Evolutionary conservation across 2,329 filamentous ascomycete species (phyloP), one percentile per base, ranked within the genome.

Genomic region (Rhinocladiella similis): DNA sequence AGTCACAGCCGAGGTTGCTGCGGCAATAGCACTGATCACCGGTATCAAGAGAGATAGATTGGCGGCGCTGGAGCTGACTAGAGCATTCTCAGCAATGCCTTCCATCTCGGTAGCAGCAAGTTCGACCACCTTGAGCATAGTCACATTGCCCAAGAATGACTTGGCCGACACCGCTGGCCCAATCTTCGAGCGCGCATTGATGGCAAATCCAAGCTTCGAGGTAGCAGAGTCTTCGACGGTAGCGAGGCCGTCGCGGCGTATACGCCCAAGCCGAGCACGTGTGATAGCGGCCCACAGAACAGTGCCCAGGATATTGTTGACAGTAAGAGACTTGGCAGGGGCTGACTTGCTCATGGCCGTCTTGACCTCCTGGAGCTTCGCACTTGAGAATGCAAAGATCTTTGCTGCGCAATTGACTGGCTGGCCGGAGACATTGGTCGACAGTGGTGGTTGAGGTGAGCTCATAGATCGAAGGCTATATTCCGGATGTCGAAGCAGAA

Each of bases 41-140:
- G 49, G 41, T 35, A 36, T 22, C 49, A 52, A 27, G 16, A 46
- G 49, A 36, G 49, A 43, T 45, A 52, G 19, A 5, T 52, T 38
- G 19, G 38, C 36, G 49, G 49, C 41, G 38, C 19, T 27, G 20
- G 49, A 22, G 36, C 19, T 52, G 49, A 16, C 49, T 16, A 52
- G 43, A 36, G 49, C 36, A 45, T 52, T 46, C 38, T 22, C 49
- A 52, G 49, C 49, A 19, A 45, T 29, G 4, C 38, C 45, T 10
- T 52, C 20, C 35, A 52, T n/a, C 38, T 45, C 20, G 49, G 36
- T 52, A 36, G 49, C 49, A 36, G 38, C 36, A 29, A 52, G 19
- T 27, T 52, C 49, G 36, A 52, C 49, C 38, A 45, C 49, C 41
- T 52, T 52, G 49, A 52, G 49, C 49, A 52, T 52, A 16, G 49